Evolutionary conservation across 2,329 filamentous ascomycete species (phyloP).

Genomic region (Alternaria sp.): DNA sequence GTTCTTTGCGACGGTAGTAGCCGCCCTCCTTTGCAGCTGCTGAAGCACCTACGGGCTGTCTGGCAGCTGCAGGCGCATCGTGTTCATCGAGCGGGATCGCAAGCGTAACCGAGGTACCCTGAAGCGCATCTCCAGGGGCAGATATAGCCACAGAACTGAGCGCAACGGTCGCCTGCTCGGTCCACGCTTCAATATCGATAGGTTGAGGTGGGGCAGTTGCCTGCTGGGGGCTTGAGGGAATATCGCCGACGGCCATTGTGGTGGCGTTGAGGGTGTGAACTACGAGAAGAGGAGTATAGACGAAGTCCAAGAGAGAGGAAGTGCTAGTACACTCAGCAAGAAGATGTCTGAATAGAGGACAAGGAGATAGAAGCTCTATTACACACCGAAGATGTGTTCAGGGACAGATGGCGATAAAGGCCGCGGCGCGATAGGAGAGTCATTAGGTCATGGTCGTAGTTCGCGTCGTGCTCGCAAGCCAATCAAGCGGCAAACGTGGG

Average conservation of each 20-base stretch:
- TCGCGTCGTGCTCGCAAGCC: conserved; percentile 31
- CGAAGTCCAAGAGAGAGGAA: neutral
- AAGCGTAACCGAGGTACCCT: conserved; percentile 70
- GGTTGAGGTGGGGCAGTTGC: conserved; percentile 32
- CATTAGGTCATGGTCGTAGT: conserved; percentile 27
- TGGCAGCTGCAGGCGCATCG: conserved; percentile 35
- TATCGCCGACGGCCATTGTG: conserved; percentile 48
- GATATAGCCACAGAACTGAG: conserved; percentile 54
- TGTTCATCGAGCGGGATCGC: conserved; percentile 78
- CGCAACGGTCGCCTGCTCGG: conserved; percentile 56
- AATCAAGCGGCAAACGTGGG: conserved; percentile 42
- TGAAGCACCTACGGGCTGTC: conserved; percentile 40
- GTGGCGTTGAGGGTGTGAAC: conserved; percentile 19
- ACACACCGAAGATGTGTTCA: conserved; percentile 15
- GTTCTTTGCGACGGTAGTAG: conserved; percentile 63
- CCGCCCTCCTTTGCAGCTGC: conserved; percentile 54
- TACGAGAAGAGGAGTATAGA: neutral
- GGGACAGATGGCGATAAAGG: conserved; percentile 27
- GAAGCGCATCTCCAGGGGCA: conserved; percentile 34
- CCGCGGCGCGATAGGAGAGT: conserved; percentile 29
- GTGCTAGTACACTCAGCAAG: neutral
- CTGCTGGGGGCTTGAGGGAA: conserved; percentile 32
- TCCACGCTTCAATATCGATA: conserved; percentile 60
- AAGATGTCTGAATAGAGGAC: conserved; percentile 1
- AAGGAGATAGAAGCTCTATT: conserved; percentile 2